Conservation (phyloP, 306 rosid species). For the Morella rubra region DNA sequence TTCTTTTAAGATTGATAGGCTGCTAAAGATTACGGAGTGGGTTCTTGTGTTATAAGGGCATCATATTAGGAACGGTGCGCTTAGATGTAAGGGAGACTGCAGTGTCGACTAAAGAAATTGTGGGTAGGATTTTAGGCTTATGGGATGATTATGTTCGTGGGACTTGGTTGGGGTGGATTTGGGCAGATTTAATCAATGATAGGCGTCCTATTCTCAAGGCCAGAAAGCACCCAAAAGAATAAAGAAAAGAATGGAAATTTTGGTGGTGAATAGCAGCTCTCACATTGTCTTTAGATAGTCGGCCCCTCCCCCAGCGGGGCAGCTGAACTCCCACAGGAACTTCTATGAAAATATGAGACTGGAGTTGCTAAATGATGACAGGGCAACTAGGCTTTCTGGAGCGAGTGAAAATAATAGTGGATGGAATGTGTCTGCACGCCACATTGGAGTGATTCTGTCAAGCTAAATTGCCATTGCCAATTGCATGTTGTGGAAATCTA, state of each 20-base stretch:
- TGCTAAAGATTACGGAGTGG: background rate
- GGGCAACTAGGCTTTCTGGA: background rate
- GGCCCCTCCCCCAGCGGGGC: background rate
- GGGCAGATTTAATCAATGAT: constrained; percentile 12
- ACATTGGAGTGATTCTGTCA: background rate
- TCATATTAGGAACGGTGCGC: constrained; percentile 8
- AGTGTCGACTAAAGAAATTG: background rate
- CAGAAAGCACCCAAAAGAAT: background rate
- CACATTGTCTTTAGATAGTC: too few relatives aligned
- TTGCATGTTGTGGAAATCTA: background rate
- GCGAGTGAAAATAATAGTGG: background rate
- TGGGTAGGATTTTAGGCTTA: constrained; percentile 1
- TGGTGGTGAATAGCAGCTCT: too few relatives aligned
- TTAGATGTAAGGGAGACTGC: background rate
- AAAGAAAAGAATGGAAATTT: background rate
- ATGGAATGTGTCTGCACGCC: background rate
- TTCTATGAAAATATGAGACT: background rate
- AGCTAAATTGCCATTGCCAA: background rate
- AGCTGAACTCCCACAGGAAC: background rate
- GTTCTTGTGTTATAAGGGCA: constrained; percentile 7
- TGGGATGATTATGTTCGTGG: constrained; percentile 17
- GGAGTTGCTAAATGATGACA: background rate
- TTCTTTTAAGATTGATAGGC: background rate
- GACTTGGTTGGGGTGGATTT: constrained; percentile 18
- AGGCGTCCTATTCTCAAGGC: background rate